Percentiles rank a stretch among this genome's conserved stretches.
Evolutionary conservation across 441 rosid genomes (phyloP).

Genomic region (Croton setiger): DNA sequence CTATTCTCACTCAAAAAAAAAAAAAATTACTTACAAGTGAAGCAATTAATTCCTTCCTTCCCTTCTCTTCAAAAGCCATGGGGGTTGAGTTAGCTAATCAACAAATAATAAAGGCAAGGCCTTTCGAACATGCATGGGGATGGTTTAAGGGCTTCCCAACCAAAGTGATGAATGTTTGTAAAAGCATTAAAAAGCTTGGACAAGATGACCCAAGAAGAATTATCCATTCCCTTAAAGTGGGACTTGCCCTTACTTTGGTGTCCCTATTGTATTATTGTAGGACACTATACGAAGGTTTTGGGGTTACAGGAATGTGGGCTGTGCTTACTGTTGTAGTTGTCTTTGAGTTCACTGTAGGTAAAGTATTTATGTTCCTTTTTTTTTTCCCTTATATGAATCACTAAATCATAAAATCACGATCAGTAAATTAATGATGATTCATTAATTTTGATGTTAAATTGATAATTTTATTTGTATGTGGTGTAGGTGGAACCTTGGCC

Average conservation of each 20-base stretch:
- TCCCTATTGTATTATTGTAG: constrained; percentile 66
- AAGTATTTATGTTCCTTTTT: constrained; percentile 18
- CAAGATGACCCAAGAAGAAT: constrained; percentile 84
- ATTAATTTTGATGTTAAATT: background rate
- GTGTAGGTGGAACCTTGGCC: constrained; percentile 71
- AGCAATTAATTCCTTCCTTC: background rate
- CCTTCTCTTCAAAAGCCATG: constrained; percentile 25
- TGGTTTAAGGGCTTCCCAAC: constrained; percentile 31
- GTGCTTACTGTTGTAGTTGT: constrained; percentile 77
- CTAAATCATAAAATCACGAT: background rate
- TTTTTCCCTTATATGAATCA: background rate
- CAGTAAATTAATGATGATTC: background rate
- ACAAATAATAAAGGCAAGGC: constrained; percentile 20
- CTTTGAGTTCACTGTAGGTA: constrained; percentile 85
- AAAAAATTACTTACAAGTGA: constrained; percentile 1
- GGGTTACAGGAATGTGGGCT: constrained; percentile 89
- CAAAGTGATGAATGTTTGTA: constrained; percentile 23
- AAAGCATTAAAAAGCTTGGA: constrained; percentile 42
- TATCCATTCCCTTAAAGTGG: constrained; percentile 77
- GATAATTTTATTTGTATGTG: background rate
- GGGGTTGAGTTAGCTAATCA: constrained; percentile 35
- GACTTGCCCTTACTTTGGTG: constrained; percentile 71
- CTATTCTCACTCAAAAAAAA: background rate
- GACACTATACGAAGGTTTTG: constrained; percentile 69
- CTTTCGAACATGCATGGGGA: constrained; percentile 24